Conservation (phyloP, 495 filamentous ascomycete species). For the Hyaloscypha hepaticicola region DNA sequence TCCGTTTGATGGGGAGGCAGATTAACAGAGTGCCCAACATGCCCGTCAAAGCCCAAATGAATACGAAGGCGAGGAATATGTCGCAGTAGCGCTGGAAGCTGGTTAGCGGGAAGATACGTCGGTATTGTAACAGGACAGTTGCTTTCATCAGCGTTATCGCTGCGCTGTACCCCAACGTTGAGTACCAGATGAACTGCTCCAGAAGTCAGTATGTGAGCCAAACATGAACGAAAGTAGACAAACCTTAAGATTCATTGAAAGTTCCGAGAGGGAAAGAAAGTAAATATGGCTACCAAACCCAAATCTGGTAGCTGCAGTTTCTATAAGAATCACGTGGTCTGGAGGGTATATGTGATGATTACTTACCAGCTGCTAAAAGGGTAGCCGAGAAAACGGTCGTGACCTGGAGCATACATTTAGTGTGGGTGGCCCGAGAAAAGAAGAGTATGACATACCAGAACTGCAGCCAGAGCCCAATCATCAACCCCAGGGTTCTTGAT, state of each 20-base stretch:
- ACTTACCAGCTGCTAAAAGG: not conserved
- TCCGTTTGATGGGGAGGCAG: conserved; percentile 1
- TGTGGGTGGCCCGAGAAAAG: not conserved
- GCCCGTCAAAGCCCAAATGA: not conserved
- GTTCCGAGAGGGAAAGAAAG: not conserved
- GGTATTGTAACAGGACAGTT: conserved; percentile 4
- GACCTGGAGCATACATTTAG: not conserved
- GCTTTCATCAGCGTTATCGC: conserved; percentile 4
- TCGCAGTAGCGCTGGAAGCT: conserved; percentile 8
- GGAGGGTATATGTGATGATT: not conserved
- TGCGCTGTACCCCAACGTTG: not conserved
- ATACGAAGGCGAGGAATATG: conserved; percentile 1
- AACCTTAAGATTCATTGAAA: not conserved
- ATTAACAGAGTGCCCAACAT: conserved; percentile 3
- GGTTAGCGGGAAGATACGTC: conserved; percentile 5
- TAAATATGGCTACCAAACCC: conserved; percentile 1
- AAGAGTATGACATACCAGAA: not conserved
- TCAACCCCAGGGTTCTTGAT: not conserved
- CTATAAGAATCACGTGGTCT: not conserved
- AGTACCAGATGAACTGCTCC: conserved; percentile 1
- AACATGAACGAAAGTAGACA: not conserved
- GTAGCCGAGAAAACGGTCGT: not conserved
- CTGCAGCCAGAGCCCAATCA: conserved; percentile 3
- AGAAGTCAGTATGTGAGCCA: not conserved
- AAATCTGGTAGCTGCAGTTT: conserved; percentile 6